These are phyloP conservation scores for Pelargonium australe DNA, from an alignment of 441 rosid genomes.

Conservation along the genomic window DNA sequence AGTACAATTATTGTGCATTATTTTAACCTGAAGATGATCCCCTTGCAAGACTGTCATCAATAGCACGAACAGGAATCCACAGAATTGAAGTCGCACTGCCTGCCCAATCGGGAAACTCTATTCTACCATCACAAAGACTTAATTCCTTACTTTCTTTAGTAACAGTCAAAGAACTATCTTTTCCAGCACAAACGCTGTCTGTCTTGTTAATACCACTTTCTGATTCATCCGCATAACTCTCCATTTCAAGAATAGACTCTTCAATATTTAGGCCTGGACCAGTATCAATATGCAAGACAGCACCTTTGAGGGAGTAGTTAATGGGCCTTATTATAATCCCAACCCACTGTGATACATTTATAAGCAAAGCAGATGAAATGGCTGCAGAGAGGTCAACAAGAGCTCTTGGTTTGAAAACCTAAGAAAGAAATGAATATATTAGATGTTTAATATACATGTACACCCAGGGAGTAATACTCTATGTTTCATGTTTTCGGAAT, in stretches of 20 bases:
- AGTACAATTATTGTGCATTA: conserved; percentile 6
- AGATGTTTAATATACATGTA: conserved; percentile 16
- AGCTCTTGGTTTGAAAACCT: conserved; percentile 91
- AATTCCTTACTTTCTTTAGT: conserved; percentile 48
- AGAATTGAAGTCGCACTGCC: conserved; percentile 60
- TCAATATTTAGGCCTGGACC: conserved; percentile 92
- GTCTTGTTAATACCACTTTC: conserved; percentile 22
- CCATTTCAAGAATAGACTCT: conserved; percentile 82
- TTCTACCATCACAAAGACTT: conserved; percentile 53
- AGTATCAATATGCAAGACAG: conserved; percentile 81
- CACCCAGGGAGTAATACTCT: neutral
- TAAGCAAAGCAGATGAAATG: conserved; percentile 71
- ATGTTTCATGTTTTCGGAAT: neutral
- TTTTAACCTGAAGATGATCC: conserved; percentile 84
- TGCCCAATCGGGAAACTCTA: conserved; percentile 90
- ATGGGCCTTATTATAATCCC: conserved; percentile 77
- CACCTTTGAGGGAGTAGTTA: conserved; percentile 76
- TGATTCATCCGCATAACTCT: conserved; percentile 37
- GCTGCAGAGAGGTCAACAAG: conserved; percentile 92
- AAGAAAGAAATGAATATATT: conserved; percentile 22
- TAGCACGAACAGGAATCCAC: conserved; percentile 85
- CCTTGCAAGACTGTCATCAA: conserved; percentile 66
- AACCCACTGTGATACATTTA: conserved; percentile 92
- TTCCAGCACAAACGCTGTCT: conserved; percentile 25
- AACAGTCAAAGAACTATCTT: conserved; percentile 30